Base-by-base conservation (phyloP, 768 basidiomycete species). In the Clitopilus hobsonii region DNA sequence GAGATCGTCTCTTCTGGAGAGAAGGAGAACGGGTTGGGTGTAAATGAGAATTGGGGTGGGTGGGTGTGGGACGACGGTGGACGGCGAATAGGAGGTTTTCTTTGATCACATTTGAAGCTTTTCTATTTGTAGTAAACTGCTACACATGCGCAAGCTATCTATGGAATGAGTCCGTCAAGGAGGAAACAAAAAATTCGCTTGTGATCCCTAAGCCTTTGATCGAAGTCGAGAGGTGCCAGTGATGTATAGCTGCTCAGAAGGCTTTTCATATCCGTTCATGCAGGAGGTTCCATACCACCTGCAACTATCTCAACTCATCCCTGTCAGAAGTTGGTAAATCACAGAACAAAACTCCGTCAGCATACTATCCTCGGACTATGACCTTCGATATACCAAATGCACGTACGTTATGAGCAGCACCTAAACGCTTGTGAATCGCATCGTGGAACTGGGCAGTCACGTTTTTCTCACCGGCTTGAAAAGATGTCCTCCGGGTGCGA, bases 371-470 rank as follows among this genome's bases (percentile, higher is more conserved):
- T 49, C 48, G 51, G 10, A 32, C n/a, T 11, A 3, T 36, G 13
- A n/a, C 2, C 1, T 8, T 3, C 1, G 14, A 49, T 22, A 23
- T n/a, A n/a, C n/a, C n/a, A n/a, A 45, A 20, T 20, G 22, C 18
- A 71, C 82, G 57, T 65, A 85, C 85, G 58, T 89, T 89, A 66
- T 88, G 86, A 10, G 91, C 91, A 5, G 89, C 90, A 67, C 90
- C 88, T 6, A 88, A 89, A 65, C 93, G 91, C 24, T 83, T 78
- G 67, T 92, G 90, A 1, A 88, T 74, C 22, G 91, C 92, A 4
- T 93, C 94, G 65, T 87, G 90, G 74, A 95, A 95, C 1, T 89
- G 80, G 0, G 87, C 79, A 0, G 92, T 93, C 66, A 89, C 85
- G 59, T 95, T 91, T 63, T 84, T 86, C n/a, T 92, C 93, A 14